These are phyloP conservation scores for Penicillium sp. DNA, from an alignment of 2,329 filamentous ascomycete species.

Conservation along the genomic window DNA sequence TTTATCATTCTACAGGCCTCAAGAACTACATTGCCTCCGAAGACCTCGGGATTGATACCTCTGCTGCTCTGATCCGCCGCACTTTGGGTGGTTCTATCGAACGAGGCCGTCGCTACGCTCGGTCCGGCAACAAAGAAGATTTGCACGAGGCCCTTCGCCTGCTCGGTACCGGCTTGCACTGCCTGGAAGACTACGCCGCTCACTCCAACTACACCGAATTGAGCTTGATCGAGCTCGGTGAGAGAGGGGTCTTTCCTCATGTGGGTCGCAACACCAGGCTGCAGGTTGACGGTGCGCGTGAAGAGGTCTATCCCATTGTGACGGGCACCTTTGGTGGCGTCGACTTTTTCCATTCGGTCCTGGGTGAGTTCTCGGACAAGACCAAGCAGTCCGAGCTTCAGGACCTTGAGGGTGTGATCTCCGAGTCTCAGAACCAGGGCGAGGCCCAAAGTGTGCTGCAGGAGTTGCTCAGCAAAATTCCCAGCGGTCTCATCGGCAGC, in stretches of 20 bases:
- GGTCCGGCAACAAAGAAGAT: constrained; percentile 63
- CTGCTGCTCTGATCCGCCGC: constrained; percentile 66
- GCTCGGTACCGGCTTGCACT: constrained; percentile 82
- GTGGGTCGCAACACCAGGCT: constrained; percentile 71
- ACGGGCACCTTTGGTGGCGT: constrained; percentile 94
- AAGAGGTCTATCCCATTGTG: constrained; percentile 69
- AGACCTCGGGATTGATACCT: constrained; percentile 69
- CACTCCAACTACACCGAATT: constrained; percentile 93
- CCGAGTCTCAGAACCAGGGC: constrained; percentile 53
- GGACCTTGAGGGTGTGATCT: constrained; percentile 76
- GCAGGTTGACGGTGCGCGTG: constrained; percentile 59
- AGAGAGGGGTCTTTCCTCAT: constrained; percentile 76
- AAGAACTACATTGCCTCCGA: constrained; percentile 97
- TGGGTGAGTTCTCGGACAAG: constrained; percentile 75
- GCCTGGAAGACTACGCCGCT: constrained; percentile 84
- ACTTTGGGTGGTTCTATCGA: constrained; percentile 70
- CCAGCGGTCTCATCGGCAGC: constrained; percentile 70
- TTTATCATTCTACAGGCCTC: constrained; percentile 43
- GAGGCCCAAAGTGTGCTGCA: constrained; percentile 69
- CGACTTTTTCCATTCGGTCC: constrained; percentile 87
- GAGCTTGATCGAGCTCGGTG: constrained; percentile 78
- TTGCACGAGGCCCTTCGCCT: constrained; percentile 81
- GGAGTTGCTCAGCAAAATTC: constrained; percentile 74
- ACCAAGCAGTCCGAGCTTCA: constrained; percentile 85
- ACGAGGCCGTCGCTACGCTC: constrained; percentile 68